Evolutionary conservation across 169 alveolate species (phyloP).

Genomic region (Plasmodium coatneyi): DNA sequence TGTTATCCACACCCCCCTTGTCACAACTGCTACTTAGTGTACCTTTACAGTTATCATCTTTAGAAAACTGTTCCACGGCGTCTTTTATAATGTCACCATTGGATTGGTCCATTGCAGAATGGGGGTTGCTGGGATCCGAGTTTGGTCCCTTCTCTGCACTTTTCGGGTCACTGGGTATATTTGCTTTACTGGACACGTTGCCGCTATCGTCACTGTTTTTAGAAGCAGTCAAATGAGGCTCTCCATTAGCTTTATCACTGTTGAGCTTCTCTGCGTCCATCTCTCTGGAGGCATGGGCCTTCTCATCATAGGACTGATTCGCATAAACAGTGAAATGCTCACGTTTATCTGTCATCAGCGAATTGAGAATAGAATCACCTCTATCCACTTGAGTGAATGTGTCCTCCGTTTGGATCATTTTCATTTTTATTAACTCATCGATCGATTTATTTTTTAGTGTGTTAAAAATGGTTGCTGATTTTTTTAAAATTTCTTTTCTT

Average conservation of each 20-base stretch:
- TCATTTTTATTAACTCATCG: constrained; percentile 67
- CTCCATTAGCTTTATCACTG: neutral
- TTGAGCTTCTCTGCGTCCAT: neutral
- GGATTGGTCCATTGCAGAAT: neutral
- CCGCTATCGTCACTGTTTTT: neutral
- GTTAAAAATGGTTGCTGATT: constrained; percentile 62
- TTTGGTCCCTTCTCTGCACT: neutral
- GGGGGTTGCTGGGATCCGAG: neutral
- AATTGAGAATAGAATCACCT: constrained; percentile 15
- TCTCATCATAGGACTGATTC: constrained; percentile 3
- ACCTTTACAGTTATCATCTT: neutral
- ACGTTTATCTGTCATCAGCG: neutral
- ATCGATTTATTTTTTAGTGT: constrained; percentile 67
- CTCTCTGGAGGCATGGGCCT: neutral
- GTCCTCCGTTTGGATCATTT: constrained; percentile 53
- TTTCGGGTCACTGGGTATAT: neutral
- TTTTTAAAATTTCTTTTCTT: constrained; percentile 74
- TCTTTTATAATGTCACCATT: neutral
- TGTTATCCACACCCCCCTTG: neutral
- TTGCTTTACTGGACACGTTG: neutral
- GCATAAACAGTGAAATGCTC: constrained; percentile 15
- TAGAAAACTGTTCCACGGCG: neutral
- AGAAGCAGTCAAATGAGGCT: neutral
- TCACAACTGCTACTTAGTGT: neutral
- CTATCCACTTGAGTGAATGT: constrained; percentile 14